These are phyloP conservation scores for Aspergillus melleus DNA, from an alignment of 2,329 filamentous ascomycete genomes.

Conservation along the genomic window DNA sequence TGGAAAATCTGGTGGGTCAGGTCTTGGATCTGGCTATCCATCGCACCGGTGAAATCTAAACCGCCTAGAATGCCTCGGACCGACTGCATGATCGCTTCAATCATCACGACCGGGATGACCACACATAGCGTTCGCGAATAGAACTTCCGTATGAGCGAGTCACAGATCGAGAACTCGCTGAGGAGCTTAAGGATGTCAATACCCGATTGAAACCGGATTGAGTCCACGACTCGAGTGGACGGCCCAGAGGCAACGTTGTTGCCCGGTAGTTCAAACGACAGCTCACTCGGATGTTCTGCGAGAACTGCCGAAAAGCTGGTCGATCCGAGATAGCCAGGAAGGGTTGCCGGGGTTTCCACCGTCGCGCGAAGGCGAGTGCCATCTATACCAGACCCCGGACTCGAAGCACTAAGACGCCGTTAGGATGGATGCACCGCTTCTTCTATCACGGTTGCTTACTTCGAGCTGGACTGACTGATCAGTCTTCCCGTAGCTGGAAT, in stretches of 20 bases:
- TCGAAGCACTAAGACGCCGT: slow-evolving; percentile 22
- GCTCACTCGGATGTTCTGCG: slow-evolving; percentile 34
- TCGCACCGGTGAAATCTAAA: slow-evolving; percentile 20
- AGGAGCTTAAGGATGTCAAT: slow-evolving; percentile 31
- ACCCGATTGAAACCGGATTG: slow-evolving; percentile 31
- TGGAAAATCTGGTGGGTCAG: slow-evolving; percentile 30
- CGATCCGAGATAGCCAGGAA: slow-evolving; percentile 36
- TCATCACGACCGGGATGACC: slow-evolving; percentile 25
- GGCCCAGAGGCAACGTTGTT: slow-evolving; percentile 19
- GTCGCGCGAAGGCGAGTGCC: slow-evolving; percentile 21
- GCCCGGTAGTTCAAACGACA: slow-evolving; percentile 30
- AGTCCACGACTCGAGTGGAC: slow-evolving; percentile 21
- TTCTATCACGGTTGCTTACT: slow-evolving; percentile 14
- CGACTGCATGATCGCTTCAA: slow-evolving; percentile 28
- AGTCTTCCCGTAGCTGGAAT: slow-evolving; percentile 16
- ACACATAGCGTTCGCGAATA: slow-evolving; percentile 24
- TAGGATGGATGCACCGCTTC: neutral
- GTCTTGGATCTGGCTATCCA: slow-evolving; percentile 28
- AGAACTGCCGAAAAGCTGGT: slow-evolving; percentile 38
- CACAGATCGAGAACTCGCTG: slow-evolving; percentile 26
- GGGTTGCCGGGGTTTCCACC: slow-evolving; percentile 25
- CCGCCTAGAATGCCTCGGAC: slow-evolving; percentile 26
- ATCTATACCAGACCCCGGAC: slow-evolving; percentile 19
- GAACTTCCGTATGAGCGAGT: slow-evolving; percentile 27
- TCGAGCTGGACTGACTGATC: slow-evolving; percentile 23